Percentiles rank a stretch among this genome's conserved stretches.
phyloP scores from a whole-genome alignment of 805 yeast genomes.

The Scheffersomyces stipitis region DNA sequence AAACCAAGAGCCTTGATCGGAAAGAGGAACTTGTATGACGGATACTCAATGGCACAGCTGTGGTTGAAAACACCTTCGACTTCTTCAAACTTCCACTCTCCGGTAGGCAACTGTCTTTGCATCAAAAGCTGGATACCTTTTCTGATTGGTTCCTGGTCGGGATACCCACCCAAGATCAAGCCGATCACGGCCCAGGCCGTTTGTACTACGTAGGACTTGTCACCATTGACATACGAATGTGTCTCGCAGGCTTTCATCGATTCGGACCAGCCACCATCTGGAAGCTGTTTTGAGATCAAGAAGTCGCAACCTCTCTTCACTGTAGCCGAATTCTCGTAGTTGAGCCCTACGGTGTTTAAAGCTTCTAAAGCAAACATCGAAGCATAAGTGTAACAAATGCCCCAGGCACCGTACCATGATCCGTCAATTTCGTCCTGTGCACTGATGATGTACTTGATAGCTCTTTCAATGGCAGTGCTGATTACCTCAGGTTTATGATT shows the following conservation, averaged over 20 bases:
- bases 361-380: conserved; percentile 98
- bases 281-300: conserved; percentile 67
- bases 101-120: conserved; percentile 64
- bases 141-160: conserved; percentile 60
- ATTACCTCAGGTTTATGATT: conserved; percentile 69
- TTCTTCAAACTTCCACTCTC: conserved; percentile 83
- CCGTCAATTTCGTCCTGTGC: conserved; percentile 75
- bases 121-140: conserved; percentile 65
- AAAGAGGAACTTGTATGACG: conserved; percentile 85
- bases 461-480: conserved; percentile 65
- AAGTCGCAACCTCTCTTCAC: conserved; percentile 85
- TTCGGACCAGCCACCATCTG: conserved; percentile 98
- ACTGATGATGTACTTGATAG: conserved; percentile 66
- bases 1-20: conserved; percentile 92
- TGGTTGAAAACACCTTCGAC: conserved; percentile 97
- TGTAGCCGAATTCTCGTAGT: conserved; percentile 57
- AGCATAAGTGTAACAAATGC: conserved; percentile 92
- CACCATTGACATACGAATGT: conserved; percentile 66
- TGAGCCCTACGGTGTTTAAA: conserved; percentile 63
- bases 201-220: conserved; percentile 73
- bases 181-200: conserved; percentile 93
- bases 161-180: conserved; percentile 76
- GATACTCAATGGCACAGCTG: conserved; percentile 88
- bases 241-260: conserved; percentile 88
- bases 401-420: conserved; percentile 99